Conservation (phyloP, 805 yeast species). For the Kazachstania africana region DNA sequence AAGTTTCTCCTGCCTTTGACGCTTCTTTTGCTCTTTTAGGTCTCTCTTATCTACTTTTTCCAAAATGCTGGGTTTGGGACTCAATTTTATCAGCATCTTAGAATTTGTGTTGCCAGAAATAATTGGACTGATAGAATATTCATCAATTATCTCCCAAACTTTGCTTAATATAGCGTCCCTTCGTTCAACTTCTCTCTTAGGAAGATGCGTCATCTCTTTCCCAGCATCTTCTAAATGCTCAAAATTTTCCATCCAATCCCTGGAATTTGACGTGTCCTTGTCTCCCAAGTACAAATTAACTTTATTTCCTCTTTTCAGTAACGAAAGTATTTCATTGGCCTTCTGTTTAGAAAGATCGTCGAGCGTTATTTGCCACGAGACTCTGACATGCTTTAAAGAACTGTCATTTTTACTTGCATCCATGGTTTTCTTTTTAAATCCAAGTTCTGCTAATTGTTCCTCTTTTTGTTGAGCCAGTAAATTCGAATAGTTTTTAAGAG, state of each 20-base stretch:
- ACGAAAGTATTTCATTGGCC: conserved; percentile 35
- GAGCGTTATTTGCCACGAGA: conserved; percentile 46
- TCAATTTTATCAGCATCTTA: conserved; percentile 21
- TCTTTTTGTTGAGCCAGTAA: conserved; percentile 16
- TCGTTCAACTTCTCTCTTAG: conserved; percentile 25
- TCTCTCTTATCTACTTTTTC: conserved; percentile 20
- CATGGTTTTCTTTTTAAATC: conserved; percentile 7
- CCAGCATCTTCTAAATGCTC: conserved; percentile 8
- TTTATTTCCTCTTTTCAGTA: conserved; percentile 33
- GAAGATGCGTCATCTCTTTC: conserved; percentile 5
- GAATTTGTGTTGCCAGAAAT: conserved; percentile 22
- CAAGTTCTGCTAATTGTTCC: conserved; percentile 15
- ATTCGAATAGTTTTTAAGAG: conserved; percentile 21
- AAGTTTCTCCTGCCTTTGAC: conserved; percentile 27
- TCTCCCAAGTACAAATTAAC: conserved; percentile 33
- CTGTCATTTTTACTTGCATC: conserved; percentile 14
- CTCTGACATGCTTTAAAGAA: conserved; percentile 35
- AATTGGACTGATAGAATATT: conserved; percentile 14
- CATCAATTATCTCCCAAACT: conserved; percentile 20
- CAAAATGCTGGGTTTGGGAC: conserved; percentile 12
- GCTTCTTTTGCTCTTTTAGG: conserved; percentile 25
- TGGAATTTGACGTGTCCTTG: conserved; percentile 15
- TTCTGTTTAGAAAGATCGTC: conserved; percentile 45
- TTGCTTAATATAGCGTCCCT: conserved; percentile 25
- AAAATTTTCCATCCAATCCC: conserved; percentile 21